phyloP scores from a whole-genome alignment of 2,329 filamentous ascomycete species.

The Exophiala xenobiotica region DNA sequence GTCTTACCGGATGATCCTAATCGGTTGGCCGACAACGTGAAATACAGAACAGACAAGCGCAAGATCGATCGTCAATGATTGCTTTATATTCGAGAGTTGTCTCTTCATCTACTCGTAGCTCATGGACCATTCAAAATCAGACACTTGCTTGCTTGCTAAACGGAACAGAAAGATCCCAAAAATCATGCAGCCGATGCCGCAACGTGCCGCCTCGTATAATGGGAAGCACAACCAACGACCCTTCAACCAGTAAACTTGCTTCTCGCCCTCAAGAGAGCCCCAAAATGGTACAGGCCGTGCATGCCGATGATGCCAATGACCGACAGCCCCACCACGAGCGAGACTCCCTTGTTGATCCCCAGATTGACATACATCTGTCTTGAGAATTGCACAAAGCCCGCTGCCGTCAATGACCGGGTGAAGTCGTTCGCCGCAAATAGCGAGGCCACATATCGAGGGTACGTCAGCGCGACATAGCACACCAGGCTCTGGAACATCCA shows the following conservation, averaged over 20 bases:
- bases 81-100: too few species aligned
- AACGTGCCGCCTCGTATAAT: neutral
- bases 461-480: slow-evolving; percentile 29
- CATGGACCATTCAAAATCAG: too few species aligned
- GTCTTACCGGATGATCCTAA: too few species aligned
- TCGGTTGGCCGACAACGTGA: too few species aligned
- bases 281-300: slow-evolving; percentile 21
- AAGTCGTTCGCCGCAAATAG: slow-evolving; percentile 34
- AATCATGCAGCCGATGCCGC: too few species aligned
- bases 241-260: slow-evolving; percentile 24
- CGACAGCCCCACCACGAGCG: slow-evolving; percentile 39
- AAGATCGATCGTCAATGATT: too few species aligned
- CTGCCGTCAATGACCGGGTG: slow-evolving; percentile 33
- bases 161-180: too few species aligned
- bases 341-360: slow-evolving; percentile 34
- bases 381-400: slow-evolving; percentile 39
- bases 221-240: neutral
- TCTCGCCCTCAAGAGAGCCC: slow-evolving; percentile 12
- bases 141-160: too few species aligned
- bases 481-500: slow-evolving; percentile 32
- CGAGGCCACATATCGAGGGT: slow-evolving; percentile 29
- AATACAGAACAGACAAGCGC: too few species aligned
- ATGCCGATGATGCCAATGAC: slow-evolving; percentile 23
- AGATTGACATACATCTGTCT: slow-evolving; percentile 37
- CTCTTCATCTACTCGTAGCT: too few species aligned